Evolutionary conservation across 163 green algal species (phyloP), one percentile per base, ranked within the genome.

Genomic region (Chloroidium sp.): DNA sequence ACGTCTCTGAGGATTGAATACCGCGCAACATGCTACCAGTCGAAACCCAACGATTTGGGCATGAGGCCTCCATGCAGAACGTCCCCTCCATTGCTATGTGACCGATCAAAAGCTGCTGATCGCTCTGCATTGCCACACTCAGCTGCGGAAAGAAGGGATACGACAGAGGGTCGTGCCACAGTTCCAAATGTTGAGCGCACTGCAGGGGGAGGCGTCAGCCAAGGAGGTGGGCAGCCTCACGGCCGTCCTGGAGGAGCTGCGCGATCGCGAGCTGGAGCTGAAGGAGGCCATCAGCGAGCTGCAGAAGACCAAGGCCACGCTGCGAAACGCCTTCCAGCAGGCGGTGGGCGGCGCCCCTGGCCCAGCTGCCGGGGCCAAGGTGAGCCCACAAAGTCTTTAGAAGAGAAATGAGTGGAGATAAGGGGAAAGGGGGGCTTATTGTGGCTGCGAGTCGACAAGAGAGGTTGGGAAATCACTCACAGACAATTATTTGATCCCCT

Each of bases 261-360:
- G 74, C 60, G 87, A 86, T 10, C 90, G 90, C 78, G 83, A 87
- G 59, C 69, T 80, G 8, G 90, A 93, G 81, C 85, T 93, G 77
- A 67, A 88, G 75, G 87, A 83, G 4, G 68, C 85, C 2, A 64
- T 85, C 3, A 62, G 75, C 3, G 79, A 90, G 67, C 69, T 90
- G 8, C 64, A 78, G 6, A 82, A 85, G 67, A 89, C 84, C 4
- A 81, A 81, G 77, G 82, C 84, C 13, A 61, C 74, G n/a, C n/a
- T 81, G 69, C 77, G 84, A 69, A 76, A 69, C 61, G 86, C 85
- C 64, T 89, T 88, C 74, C 75, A 68, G 36, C 76, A 78, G 57
- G n/a, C 83, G 12, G 76, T 74, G 2, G 69, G 75, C 62, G 64
- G 64, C 64, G 64, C 64, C 64, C 8, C 64, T 6, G 64, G 6